These are phyloP conservation scores for Ustilago nuda DNA, from an alignment of 1,284 basidiomycete species.

Conservation along the genomic window DNA sequence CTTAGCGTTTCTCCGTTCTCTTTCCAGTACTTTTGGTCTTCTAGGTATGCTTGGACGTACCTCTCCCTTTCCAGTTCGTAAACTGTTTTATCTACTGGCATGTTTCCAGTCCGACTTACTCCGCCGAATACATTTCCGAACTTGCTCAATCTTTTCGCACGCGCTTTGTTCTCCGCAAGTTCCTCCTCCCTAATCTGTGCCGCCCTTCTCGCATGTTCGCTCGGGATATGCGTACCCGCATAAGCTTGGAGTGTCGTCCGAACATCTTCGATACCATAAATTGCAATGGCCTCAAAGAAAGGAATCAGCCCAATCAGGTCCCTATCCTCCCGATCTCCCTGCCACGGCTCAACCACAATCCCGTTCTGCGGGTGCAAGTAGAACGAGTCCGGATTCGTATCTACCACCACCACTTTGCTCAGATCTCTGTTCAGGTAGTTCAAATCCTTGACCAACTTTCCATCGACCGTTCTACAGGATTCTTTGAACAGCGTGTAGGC, in stretches of 20 bases:
- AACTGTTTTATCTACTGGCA: conserved; percentile 74
- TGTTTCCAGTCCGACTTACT: conserved; percentile 17
- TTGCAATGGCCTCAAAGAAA: conserved; percentile 84
- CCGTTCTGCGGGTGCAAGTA: conserved; percentile 89
- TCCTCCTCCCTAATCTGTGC: conserved; percentile 76
- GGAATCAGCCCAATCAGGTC: conserved; percentile 91
- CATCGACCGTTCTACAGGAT: conserved; percentile 60
- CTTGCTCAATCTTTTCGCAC: conserved; percentile 31
- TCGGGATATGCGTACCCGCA: conserved; percentile 84
- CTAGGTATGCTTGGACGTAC: conserved; percentile 83
- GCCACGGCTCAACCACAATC: conserved; percentile 87
- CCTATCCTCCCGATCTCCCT: conserved; percentile 79
- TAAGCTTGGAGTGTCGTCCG: conserved; percentile 87
- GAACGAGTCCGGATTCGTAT: conserved; percentile 83
- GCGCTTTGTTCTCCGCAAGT: conserved; percentile 71
- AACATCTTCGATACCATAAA: conserved; percentile 76
- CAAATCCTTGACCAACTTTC: conserved; percentile 77
- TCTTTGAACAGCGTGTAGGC: conserved; percentile 92
- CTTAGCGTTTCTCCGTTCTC: conserved; percentile 86
- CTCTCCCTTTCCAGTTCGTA: conserved; percentile 89
- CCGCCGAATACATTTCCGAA: conserved; percentile 74
- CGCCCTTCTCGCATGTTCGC: conserved; percentile 88
- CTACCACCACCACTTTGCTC: conserved; percentile 87
- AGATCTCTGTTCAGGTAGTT: conserved; percentile 92
- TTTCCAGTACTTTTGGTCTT: conserved; percentile 87